phyloP scores from a whole-genome alignment of 257 asterid species.

The Galeopsis tetrahit region DNA sequence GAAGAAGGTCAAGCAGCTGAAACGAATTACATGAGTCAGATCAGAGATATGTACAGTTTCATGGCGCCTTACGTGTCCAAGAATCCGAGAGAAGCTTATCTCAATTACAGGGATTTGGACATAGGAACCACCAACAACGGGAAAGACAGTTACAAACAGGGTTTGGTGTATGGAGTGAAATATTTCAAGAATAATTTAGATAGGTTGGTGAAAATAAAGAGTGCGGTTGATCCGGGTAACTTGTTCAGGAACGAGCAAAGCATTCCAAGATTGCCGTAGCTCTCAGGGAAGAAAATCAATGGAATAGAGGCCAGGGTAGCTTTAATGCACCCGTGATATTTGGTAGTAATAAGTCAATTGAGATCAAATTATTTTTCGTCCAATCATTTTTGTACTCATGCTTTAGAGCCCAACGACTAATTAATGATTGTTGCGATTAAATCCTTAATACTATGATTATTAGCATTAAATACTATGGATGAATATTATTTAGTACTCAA shows the following conservation, averaged over 20 bases:
- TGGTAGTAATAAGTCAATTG: neutral
- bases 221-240: constrained; percentile 57
- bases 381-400: too few species aligned
- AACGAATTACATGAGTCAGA: constrained; percentile 37
- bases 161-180: constrained; percentile 53
- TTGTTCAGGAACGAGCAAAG: constrained; percentile 64
- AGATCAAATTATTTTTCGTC: too few species aligned
- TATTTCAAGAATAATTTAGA: constrained; percentile 65
- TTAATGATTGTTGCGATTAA: too few species aligned
- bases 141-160: constrained; percentile 41
- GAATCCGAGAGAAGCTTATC: constrained; percentile 61
- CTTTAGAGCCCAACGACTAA: too few species aligned
- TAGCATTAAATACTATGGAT: too few species aligned
- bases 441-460: too few species aligned
- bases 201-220: constrained; percentile 57
- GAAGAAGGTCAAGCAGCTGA: constrained; percentile 46
- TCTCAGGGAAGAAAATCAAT: constrained; percentile 34
- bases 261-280: constrained; percentile 39
- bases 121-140: constrained; percentile 55
- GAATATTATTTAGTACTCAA: too few species aligned
- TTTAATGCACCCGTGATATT: neutral
- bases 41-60: constrained; percentile 45
- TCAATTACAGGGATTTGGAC: constrained; percentile 69
- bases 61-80: constrained; percentile 64
- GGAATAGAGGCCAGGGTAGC: neutral